phyloP scores from a whole-genome alignment of 164 flowering plant species.

The Magnolia sinica region DNA sequence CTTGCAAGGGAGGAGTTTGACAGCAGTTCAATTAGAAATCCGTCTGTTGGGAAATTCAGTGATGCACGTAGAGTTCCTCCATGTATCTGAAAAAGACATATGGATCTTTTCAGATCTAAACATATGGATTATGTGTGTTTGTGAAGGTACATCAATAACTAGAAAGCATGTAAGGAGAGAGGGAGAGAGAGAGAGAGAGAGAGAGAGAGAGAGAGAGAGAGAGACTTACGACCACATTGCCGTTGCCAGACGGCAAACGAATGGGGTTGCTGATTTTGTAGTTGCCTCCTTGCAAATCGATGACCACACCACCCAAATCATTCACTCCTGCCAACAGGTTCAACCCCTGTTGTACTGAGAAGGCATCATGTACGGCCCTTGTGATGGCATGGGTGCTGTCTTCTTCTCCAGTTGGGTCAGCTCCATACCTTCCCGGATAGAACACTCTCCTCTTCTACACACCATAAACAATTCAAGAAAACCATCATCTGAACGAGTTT shows the following conservation, averaged over 20 bases:
- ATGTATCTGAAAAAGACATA: not conserved
- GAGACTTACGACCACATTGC: not conserved
- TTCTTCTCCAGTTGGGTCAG: not conserved
- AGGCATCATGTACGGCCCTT: not conserved
- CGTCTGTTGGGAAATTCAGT: slow-evolving; percentile 34
- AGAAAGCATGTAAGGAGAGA: not conserved
- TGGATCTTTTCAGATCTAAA: too few species aligned
- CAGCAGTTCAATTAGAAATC: slow-evolving; percentile 30
- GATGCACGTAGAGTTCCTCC: slow-evolving; percentile 30
- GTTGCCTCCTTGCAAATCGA: not conserved
- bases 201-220: too few species aligned
- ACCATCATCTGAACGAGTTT: too few species aligned
- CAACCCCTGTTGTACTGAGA: not conserved
- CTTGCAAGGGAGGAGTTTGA: slow-evolving; percentile 1
- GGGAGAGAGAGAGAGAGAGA: not conserved
- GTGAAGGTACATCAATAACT: not conserved
- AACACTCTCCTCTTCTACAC: not conserved
- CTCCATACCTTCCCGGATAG: not conserved
- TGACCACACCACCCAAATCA: not conserved
- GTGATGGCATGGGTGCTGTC: not conserved
- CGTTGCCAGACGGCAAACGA: slow-evolving; percentile 29
- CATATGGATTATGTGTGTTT: not conserved
- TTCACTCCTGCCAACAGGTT: not conserved
- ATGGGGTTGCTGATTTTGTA: slow-evolving; percentile 40
- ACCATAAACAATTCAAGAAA: not conserved